Base-by-base conservation (phyloP, 345 rosid genomes). In the Pugionium cornutum region DNA sequence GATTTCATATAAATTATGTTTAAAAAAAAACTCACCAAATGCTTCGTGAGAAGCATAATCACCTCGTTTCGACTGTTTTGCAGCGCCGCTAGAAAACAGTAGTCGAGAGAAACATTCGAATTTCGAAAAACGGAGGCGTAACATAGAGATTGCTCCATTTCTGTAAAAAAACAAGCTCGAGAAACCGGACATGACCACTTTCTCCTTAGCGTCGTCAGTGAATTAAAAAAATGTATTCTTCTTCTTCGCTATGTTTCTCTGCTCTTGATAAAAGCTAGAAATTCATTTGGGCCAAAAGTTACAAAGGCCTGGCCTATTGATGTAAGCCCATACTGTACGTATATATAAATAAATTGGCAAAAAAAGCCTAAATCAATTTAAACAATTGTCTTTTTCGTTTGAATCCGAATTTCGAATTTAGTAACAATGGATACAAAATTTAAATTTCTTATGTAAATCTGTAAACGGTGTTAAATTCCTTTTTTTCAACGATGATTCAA, bases 91-190 rank as follows among this genome's bases (percentile, higher is more conserved):
- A 48, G 78, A 71, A 66, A 66, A 79, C 55, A 45, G 9, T 27
- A 31, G 52, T 52, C 4, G 47, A 59, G 78, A 72, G 60, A 76
- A 75, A 39, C 67, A 41, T 67, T 76, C 68, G 32, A 78, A 39
- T 31, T 62, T 80, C 8, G 75, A 53, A 36, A 58, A 60, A 5
- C 59, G 7, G 57, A 5, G 57, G 35, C 61, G 68, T 32, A 75
- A 26, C 2, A 50, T 59, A 44, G 61, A 68, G 58, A 72, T 9
- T 55, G 35, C 73, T 56, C 54, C 58, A 57, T 65, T 64, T 33
- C 64, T 68, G 37, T 76, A 51, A 53, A 74, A 70, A 63, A 69
- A 7, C 40, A 75, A 53, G 67, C 56, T 68, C 39, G 69, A 69
- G 33, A 64, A 60, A 66, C 52, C 77, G 1, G 77, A 30, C 77